Conservation (phyloP, 2,329 filamentous ascomycete genomes). For the Hypoxylon sp. region DNA sequence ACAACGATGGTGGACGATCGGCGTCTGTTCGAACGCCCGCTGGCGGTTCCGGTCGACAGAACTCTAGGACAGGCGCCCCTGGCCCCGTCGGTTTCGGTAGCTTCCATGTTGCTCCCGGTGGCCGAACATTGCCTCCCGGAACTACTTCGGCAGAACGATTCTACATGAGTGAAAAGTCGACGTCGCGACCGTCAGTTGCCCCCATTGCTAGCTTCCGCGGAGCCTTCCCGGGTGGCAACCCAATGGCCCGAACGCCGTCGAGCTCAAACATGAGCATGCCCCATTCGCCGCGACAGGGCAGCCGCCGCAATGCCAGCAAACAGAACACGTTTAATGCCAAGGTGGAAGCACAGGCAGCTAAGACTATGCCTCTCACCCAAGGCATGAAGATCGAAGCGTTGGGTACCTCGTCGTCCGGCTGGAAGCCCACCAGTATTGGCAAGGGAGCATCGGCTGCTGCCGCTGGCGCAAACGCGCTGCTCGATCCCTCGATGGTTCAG, state of each 20-base stretch:
- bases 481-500: constrained; percentile 93
- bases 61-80: constrained; percentile 60
- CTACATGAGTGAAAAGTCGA: constrained; percentile 64
- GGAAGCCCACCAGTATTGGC: constrained; percentile 83
- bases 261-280: constrained; percentile 66
- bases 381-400: constrained; percentile 85
- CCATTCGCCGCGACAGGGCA: constrained; percentile 74
- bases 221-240: constrained; percentile 66
- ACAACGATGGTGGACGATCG: constrained; percentile 71
- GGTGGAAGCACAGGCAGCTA: constrained; percentile 74
- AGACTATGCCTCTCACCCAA: constrained; percentile 90
- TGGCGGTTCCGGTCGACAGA: constrained; percentile 56
- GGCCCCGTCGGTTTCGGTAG: constrained; percentile 71
- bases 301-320: constrained; percentile 72
- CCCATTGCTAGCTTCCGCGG: constrained; percentile 68
- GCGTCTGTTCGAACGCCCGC: constrained; percentile 67
- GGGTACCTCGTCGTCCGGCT: constrained; percentile 74
- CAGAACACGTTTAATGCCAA: constrained; percentile 62
- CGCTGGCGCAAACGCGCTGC: constrained; percentile 60
- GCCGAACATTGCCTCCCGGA: constrained; percentile 69
- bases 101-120: constrained; percentile 60
- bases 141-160: constrained; percentile 84
- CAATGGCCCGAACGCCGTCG: constrained; percentile 72
- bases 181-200: constrained; percentile 59
- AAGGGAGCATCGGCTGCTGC: constrained; percentile 51